Conservation (phyloP, 495 filamentous ascomycete genomes). For the Aspergillus avenaceus region DNA sequence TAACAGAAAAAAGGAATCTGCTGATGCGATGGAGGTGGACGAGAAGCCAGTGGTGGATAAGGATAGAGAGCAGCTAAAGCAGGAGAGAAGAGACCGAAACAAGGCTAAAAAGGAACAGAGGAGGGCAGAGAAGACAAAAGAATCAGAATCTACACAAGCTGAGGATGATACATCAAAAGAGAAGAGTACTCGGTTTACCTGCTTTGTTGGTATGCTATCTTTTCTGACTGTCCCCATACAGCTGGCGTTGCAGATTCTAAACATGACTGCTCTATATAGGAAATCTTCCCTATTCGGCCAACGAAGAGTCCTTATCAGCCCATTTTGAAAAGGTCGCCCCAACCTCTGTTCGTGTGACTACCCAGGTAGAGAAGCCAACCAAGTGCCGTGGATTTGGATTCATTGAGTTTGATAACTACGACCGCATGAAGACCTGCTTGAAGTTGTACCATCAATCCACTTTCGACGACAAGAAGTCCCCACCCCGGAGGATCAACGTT, state of each 20-base stretch:
- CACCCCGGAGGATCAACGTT: constrained; percentile 75
- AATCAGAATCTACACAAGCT: constrained; percentile 12
- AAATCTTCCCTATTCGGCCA: constrained; percentile 87
- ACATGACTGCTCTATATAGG: constrained; percentile 34
- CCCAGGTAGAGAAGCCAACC: constrained; percentile 59
- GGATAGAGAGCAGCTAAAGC: constrained; percentile 4
- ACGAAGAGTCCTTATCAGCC: constrained; percentile 54
- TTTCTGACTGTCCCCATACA: background rate
- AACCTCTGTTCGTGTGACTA: constrained; percentile 67
- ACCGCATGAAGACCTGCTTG: constrained; percentile 91
- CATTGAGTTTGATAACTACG: constrained; percentile 84
- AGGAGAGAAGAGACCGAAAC: constrained; percentile 12
- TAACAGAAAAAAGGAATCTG: constrained; percentile 1
- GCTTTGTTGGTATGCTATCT: constrained; percentile 72
- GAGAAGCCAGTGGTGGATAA: constrained; percentile 2
- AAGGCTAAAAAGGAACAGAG: constrained; percentile 12
- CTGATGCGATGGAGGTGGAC: constrained; percentile 19
- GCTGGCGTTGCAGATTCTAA: background rate
- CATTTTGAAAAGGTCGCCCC: constrained; percentile 80
- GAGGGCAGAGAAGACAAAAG: constrained; percentile 5
- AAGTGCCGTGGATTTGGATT: constrained; percentile 88
- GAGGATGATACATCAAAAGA: constrained; percentile 18
- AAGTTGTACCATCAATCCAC: constrained; percentile 81
- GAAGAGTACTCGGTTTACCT: constrained; percentile 68
- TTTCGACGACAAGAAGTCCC: constrained; percentile 66